Evolutionary conservation across 352 stramenopile genomes (phyloP).

Genomic region (Thalassiosira ordinaria): DNA sequence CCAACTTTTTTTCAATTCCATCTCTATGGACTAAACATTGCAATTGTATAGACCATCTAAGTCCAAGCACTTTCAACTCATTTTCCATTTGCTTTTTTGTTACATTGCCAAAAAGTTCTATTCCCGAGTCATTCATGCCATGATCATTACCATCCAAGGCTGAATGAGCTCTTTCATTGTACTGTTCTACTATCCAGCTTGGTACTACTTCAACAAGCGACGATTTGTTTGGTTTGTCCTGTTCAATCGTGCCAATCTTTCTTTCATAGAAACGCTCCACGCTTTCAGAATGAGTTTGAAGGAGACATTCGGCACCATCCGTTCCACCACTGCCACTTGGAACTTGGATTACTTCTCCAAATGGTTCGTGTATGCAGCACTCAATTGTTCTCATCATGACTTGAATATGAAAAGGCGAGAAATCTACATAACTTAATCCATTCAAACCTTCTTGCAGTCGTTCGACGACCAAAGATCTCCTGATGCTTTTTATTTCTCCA

Average conservation of each 20-base stretch:
- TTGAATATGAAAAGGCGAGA: background rate
- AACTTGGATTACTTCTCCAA: background rate
- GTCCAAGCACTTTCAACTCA: background rate
- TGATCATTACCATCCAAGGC: background rate
- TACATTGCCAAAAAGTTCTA: background rate
- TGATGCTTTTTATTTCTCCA: too few relatives aligned
- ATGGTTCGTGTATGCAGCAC: background rate
- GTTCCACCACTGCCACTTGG: background rate
- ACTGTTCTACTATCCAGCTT: background rate
- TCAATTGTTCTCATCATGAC: conserved; percentile 1
- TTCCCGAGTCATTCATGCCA: background rate
- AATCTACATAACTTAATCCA: background rate
- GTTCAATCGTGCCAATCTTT: too few relatives aligned
- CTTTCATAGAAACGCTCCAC: too few relatives aligned
- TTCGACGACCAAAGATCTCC: too few relatives aligned
- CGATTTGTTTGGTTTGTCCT: background rate
- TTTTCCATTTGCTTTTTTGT: background rate
- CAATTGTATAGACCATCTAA: background rate
- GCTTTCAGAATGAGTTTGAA: too few relatives aligned
- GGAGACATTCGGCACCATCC: background rate
- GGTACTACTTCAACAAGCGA: background rate
- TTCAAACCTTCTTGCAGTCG: too few relatives aligned
- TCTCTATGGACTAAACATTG: background rate
- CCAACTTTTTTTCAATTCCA: background rate
- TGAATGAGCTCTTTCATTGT: background rate